Conservation (phyloP, 257 asterid genomes). For the Solanum etuberosum region DNA sequence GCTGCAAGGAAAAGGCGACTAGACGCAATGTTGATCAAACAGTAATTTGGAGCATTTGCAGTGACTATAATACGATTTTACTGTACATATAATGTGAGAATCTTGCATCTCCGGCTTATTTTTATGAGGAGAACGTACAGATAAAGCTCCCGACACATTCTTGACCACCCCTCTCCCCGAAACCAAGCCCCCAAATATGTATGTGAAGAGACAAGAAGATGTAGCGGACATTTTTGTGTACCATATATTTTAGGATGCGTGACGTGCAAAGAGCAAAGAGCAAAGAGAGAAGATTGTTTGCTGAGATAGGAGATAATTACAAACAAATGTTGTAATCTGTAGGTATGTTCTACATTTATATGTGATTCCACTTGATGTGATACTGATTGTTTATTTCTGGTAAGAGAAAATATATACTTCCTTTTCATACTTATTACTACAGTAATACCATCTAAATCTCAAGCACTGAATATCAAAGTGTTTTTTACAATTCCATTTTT, state of each 20-base stretch:
- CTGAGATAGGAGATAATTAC: neutral
- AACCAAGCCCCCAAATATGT: neutral
- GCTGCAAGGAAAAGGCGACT: conserved; percentile 68
- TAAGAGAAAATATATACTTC: neutral
- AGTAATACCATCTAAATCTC: neutral
- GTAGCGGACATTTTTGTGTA: neutral
- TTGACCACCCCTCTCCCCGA: neutral
- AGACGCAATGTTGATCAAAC: conserved; percentile 66
- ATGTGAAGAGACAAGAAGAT: neutral
- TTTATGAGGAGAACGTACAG: neutral
- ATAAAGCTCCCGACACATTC: neutral
- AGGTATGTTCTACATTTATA: neutral
- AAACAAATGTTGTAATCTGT: neutral
- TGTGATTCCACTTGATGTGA: neutral
- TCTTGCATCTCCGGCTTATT: neutral
- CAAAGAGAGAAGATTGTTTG: neutral
- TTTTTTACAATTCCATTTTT: neutral
- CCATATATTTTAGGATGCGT: neutral
- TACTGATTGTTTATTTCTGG: neutral
- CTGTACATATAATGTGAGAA: conserved; percentile 18
- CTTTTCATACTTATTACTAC: neutral
- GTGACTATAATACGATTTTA: neutral
- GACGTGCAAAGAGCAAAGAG: neutral
- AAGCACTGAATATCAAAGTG: neutral
- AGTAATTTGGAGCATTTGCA: conserved; percentile 14